Base-by-base conservation (phyloP, 352 stramenopile species). In the Globisporangium middletonii region DNA sequence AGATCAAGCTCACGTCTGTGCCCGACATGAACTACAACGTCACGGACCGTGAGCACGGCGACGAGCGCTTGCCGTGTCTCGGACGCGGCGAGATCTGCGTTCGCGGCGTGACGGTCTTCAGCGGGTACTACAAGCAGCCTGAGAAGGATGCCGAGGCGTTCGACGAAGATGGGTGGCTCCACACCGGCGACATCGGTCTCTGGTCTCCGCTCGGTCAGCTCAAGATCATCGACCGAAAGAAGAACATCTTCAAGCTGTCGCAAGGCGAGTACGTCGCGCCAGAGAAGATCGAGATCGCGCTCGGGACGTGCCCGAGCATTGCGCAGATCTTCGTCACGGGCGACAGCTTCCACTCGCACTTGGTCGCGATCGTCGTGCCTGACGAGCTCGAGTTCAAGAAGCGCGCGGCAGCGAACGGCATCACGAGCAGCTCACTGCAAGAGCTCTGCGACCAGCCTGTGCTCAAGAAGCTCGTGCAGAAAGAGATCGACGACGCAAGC, bases 241-340 rank as follows among this genome's bases (percentile, higher is more conserved):
- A 97, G 68, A 97, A 97, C 73, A 94, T 97, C 59, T 97, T 97
- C 81, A 97, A 97, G 77, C 73, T 97, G 16, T 83, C 86, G 1
- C 86, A 97, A 63, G 96, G 96, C 52, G 96, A 99, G 78, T 99
- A 99, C 71, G 84, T 99, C 48, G 94, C 96, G 1, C 78, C 96
- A 6, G 96, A 99, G 72, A 98, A 98, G 75, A 92, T 99, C 63
- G 96, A 99, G 73, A 97, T 97, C 63, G 78, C 88, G 16, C 94
- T 98, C 0, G 70, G 79, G 28, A 96, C 94, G 47, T 96, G 75
- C 57, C 68, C 72, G 1, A 96, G 95, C 62, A 92, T 99, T 49
- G 92, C 77, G 26, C 95, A 98, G 73, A 77, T 89, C 38, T 99
- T 99, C 67, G 90, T 99, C 18, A 89, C 98, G 55, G 97, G 97